These are phyloP conservation scores for Rosa hybrid DNA, from an alignment of 331 rosid genomes.

Conservation along the genomic window DNA sequence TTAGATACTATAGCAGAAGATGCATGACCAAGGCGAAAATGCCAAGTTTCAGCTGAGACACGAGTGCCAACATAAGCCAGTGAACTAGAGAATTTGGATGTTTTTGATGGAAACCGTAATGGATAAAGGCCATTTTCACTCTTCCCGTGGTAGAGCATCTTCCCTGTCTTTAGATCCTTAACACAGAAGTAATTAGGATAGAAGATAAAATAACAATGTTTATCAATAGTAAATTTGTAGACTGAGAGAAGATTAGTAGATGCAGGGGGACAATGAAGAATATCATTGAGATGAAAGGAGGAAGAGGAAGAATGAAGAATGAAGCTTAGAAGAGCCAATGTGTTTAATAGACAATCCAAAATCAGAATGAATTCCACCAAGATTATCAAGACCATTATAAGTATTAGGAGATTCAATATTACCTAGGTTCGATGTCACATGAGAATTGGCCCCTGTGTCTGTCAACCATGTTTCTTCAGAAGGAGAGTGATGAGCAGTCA, in stretches of 20 bases:
- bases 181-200: not conserved
- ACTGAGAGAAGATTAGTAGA: too few relatives aligned
- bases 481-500: too few relatives aligned
- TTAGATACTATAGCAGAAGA: too few relatives aligned
- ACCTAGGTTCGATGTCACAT: too few relatives aligned
- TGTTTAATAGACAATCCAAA: too few relatives aligned
- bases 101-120: not conserved
- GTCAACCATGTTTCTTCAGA: too few relatives aligned
- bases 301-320: not conserved
- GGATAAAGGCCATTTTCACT: constrained; percentile 14
- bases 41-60: too few relatives aligned
- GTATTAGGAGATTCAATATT: too few relatives aligned
- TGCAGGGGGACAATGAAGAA: not conserved
- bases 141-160: not conserved
- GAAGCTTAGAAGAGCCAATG: not conserved
- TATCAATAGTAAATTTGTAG: not conserved
- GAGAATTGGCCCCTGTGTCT: too few relatives aligned
- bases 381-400: too few relatives aligned
- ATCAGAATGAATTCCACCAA: too few relatives aligned
- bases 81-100: not conserved
- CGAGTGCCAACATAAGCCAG: not conserved
- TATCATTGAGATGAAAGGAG: not conserved
- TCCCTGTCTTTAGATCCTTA: not conserved
- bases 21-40: too few relatives aligned
- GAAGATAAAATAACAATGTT: not conserved